phyloP scores from a whole-genome alignment of 2,329 filamentous ascomycete genomes.

The Diaporthe ilicicola region DNA sequence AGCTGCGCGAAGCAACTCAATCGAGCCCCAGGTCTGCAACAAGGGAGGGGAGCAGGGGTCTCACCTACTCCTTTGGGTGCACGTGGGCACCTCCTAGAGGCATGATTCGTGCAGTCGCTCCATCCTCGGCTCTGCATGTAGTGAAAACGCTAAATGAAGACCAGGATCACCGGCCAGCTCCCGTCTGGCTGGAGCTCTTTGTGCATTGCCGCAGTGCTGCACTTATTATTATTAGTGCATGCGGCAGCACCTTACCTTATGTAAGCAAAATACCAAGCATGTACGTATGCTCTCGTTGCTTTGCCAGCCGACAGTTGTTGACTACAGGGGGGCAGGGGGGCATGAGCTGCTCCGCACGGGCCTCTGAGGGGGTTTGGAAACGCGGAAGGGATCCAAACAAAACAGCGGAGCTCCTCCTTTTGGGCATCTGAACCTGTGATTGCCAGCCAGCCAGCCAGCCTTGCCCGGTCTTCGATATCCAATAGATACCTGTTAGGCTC shows the following conservation, averaged over 20 bases:
- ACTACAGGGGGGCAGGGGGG: background rate
- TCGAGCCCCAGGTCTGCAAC: constrained; percentile 14
- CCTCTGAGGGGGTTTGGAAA: constrained; percentile 10
- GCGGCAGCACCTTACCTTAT: background rate
- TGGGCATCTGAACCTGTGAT: constrained; percentile 24
- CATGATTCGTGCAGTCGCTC: constrained; percentile 6
- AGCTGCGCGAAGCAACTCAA: constrained; percentile 19
- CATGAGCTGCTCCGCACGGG: background rate
- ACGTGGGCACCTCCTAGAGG: constrained; percentile 10
- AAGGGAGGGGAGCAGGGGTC: constrained; percentile 20
- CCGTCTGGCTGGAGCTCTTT: background rate
- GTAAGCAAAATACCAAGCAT: background rate
- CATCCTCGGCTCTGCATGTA: background rate
- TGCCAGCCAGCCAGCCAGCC: background rate
- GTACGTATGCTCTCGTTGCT: constrained; percentile 12
- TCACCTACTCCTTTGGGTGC: constrained; percentile 23
- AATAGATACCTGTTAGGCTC: background rate
- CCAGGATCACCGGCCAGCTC: constrained; percentile 5
- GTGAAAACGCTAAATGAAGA: background rate
- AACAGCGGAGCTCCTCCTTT: constrained; percentile 27
- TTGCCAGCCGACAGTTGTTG: constrained; percentile 22
- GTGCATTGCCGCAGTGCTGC: background rate
- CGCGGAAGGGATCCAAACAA: constrained; percentile 27
- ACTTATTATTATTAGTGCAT: background rate
- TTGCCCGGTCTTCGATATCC: background rate